These are phyloP conservation scores for Ceratobasidium sp. DNA, from an alignment of 1,284 basidiomycete species.

Conservation along the genomic window DNA sequence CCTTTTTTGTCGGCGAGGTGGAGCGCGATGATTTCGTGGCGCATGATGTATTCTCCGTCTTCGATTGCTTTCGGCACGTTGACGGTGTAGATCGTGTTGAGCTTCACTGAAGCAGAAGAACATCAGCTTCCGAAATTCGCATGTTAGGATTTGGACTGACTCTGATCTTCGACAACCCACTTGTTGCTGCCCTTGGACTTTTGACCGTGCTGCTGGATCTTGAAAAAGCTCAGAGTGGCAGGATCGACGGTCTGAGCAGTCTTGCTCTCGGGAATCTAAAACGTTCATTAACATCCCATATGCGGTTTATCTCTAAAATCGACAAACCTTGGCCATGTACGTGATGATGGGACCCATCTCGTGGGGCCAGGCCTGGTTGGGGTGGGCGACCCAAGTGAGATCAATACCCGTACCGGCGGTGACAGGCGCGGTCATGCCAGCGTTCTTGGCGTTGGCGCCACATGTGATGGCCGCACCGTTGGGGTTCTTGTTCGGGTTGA, in stretches of 20 bases:
- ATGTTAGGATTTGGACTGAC: too few species aligned
- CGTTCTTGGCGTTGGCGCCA: conserved; percentile 63
- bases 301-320: too few species aligned
- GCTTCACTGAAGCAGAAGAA: conserved; percentile 48
- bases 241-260: conserved; percentile 67
- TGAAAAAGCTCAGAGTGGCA: conserved; percentile 71
- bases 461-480: conserved; percentile 67
- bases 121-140: too few species aligned
- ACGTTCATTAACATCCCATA: too few species aligned
- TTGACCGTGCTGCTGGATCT: conserved; percentile 60
- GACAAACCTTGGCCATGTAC: conserved; percentile 60
- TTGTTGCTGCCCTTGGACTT: conserved; percentile 26
- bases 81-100: conserved; percentile 53
- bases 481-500: conserved; percentile 69
- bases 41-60: conserved; percentile 71
- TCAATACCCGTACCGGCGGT: conserved; percentile 70
- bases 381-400: conserved; percentile 53
- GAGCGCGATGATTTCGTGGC: conserved; percentile 75
- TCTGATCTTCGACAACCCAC: conserved; percentile 56
- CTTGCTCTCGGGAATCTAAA: conserved; percentile 44
- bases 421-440: conserved; percentile 61
- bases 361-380: conserved; percentile 64
- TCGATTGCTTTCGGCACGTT: conserved; percentile 63
- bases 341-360: conserved; percentile 73
- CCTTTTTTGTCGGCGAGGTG: conserved; percentile 60